Percentiles rank a stretch among this genome's conserved stretches.
phyloP scores from a whole-genome alignment of 2,329 filamentous ascomycete genomes.

The Xylaria sp. region DNA sequence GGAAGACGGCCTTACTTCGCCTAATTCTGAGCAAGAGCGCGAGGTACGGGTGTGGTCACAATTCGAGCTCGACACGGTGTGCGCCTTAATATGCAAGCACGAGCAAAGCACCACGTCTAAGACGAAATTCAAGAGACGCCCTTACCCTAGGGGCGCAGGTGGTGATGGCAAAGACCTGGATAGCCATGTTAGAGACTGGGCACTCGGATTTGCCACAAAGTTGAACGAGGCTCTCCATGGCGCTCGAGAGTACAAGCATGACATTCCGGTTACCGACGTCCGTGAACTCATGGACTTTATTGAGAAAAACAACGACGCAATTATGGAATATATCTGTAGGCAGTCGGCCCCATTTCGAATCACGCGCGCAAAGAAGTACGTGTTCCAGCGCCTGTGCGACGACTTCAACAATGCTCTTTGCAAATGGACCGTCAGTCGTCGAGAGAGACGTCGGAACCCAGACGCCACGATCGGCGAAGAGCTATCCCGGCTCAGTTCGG shows the following conservation, averaged over 20 bases:
- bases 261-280: constrained; percentile 9
- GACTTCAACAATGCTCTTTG: constrained; percentile 32
- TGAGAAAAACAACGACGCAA: constrained; percentile 32
- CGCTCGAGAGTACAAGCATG: constrained; percentile 25
- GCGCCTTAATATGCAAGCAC: constrained; percentile 37
- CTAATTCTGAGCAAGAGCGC: neutral
- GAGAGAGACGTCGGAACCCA: neutral
- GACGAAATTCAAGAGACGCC: neutral
- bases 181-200: constrained; percentile 6
- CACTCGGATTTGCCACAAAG: constrained; percentile 33
- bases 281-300: constrained; percentile 36
- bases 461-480: neutral
- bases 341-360: constrained; percentile 28
- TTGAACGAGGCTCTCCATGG: constrained; percentile 37
- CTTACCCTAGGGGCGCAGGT: neutral
- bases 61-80: constrained; percentile 38
- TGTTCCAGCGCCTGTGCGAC: constrained; percentile 33
- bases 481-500: neutral
- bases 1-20: neutral
- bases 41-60: constrained; percentile 29
- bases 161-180: neutral
- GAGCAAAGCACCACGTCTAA: constrained; percentile 18
- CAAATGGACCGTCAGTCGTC: constrained; percentile 31
- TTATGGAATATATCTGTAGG: constrained; percentile 38
- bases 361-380: constrained; percentile 36